These are phyloP conservation scores for Middelhovenomyces tepae DNA, from an alignment of 805 yeast genomes.

Conservation along the genomic window DNA sequence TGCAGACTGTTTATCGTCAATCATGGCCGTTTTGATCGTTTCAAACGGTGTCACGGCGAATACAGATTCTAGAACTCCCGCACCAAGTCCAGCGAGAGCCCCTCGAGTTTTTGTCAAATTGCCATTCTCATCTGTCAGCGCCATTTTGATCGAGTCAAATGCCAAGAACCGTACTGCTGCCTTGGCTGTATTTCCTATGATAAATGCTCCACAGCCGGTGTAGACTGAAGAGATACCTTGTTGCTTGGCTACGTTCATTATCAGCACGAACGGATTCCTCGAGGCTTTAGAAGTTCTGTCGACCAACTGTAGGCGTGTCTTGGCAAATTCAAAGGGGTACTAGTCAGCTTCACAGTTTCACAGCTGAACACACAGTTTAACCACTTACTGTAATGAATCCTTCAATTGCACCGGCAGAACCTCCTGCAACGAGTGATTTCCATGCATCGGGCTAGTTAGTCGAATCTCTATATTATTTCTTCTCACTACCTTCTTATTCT, in stretches of 20 bases:
- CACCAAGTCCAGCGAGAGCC: conserved; percentile 94
- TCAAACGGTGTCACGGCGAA: conserved; percentile 96
- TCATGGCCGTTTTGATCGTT: conserved; percentile 90
- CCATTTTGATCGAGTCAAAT: conserved; percentile 73
- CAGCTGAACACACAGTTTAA: background rate
- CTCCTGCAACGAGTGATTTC: conserved; percentile 37
- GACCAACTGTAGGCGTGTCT: conserved; percentile 77
- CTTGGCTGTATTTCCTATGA: conserved; percentile 90
- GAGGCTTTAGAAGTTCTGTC: conserved; percentile 35
- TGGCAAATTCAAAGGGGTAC: conserved; percentile 95
- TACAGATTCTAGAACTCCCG: conserved; percentile 85
- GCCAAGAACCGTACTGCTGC: conserved; percentile 95
- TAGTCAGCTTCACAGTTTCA: conserved; percentile 2
- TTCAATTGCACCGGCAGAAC: conserved; percentile 47
- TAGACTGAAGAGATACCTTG: conserved; percentile 78
- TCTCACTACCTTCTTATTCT: too few species aligned
- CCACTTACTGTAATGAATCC: conserved; percentile 58
- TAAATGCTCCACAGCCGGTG: conserved; percentile 95
- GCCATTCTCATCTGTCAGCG: conserved; percentile 75
- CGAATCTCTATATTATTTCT: too few species aligned
- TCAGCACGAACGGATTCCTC: conserved; percentile 75
- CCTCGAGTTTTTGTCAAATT: conserved; percentile 85
- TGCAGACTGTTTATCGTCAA: conserved; percentile 77
- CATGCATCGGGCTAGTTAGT: conserved; percentile 23
- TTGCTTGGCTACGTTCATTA: conserved; percentile 60